Evolutionary conservation across 768 basidiomycete genomes (phyloP).

Genomic region (Boletellus ananiceps): DNA sequence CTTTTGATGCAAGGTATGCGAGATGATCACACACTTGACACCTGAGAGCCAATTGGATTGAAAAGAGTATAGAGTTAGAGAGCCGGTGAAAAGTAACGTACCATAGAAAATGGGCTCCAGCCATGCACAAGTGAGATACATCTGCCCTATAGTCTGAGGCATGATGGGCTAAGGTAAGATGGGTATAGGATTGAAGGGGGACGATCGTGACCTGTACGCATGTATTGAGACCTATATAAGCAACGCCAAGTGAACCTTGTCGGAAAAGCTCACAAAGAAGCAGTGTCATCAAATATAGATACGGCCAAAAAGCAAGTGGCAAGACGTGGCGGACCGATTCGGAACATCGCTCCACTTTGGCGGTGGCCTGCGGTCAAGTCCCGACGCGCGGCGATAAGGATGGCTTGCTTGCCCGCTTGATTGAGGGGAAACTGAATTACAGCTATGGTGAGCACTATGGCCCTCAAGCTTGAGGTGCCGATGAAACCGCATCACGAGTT

Average conservation of each 20-base stretch:
- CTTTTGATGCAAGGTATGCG: not conserved
- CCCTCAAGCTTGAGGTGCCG: no score
- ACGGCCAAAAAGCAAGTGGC: not conserved
- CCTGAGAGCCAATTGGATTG: not conserved
- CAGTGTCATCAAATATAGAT: not conserved
- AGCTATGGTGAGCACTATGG: no score
- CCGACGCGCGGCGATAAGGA: no score
- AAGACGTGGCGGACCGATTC: no score
- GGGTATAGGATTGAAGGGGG: not conserved
- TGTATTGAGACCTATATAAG: not conserved
- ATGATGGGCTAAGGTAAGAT: not conserved
- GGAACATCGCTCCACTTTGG: no score
- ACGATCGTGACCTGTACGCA: not conserved
- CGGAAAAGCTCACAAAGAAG: not conserved
- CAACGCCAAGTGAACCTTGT: not conserved
- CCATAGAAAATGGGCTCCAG: slow-evolving; percentile 19
- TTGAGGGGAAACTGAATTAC: no score
- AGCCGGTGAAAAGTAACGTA: not conserved
- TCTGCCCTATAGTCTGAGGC: slow-evolving; percentile 13
- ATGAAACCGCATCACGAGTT: no score
- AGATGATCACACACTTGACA: slow-evolving; percentile 6
- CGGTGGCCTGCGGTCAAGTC: no score
- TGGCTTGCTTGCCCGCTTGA: no score
- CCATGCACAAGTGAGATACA: slow-evolving; percentile 15
- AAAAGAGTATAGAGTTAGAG: not conserved